These are phyloP conservation scores for Xylariaceae sp. DNA, from an alignment of 2,329 filamentous ascomycete genomes.

Conservation along the genomic window DNA sequence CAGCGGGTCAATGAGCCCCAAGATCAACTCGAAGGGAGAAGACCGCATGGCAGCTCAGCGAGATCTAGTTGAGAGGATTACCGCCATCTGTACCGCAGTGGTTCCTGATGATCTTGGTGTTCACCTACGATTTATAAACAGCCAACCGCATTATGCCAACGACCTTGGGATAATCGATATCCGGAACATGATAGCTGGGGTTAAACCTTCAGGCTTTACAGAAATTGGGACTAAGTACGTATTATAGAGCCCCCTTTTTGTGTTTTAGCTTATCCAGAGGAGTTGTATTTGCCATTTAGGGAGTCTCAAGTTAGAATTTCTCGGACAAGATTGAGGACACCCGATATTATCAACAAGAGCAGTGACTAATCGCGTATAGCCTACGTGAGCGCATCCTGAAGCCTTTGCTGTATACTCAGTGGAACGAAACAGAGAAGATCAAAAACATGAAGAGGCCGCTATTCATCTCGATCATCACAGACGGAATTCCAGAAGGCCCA, in stretches of 20 bases:
- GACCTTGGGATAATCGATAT: conserved; percentile 8
- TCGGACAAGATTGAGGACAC: no score
- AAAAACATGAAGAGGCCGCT: conserved; percentile 13
- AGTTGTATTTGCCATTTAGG: no score
- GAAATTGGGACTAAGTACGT: conserved; percentile 20
- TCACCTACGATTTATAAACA: conserved; percentile 20
- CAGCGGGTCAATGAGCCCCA: conserved; percentile 17
- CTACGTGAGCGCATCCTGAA: conserved; percentile 16
- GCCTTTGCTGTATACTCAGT: conserved; percentile 14
- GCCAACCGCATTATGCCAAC: background rate
- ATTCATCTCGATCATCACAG: conserved; percentile 21
- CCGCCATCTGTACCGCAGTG: conserved; percentile 15
- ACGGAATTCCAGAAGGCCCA: conserved; percentile 14
- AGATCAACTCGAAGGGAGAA: conserved; percentile 5
- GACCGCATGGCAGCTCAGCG: conserved; percentile 18
- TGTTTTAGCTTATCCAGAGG: no score
- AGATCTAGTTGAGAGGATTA: conserved; percentile 13
- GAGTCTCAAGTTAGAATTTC: no score
- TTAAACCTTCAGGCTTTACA: conserved; percentile 11
- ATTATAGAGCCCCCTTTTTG: no score
- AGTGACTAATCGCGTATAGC: no score
- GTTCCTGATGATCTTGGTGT: conserved; percentile 22
- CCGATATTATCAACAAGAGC: no score
- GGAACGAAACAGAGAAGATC: conserved; percentile 4
- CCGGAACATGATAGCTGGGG: conserved; percentile 6